phyloP scores from a whole-genome alignment of 208 protist species.

The Wallacemonas sp. region DNA sequence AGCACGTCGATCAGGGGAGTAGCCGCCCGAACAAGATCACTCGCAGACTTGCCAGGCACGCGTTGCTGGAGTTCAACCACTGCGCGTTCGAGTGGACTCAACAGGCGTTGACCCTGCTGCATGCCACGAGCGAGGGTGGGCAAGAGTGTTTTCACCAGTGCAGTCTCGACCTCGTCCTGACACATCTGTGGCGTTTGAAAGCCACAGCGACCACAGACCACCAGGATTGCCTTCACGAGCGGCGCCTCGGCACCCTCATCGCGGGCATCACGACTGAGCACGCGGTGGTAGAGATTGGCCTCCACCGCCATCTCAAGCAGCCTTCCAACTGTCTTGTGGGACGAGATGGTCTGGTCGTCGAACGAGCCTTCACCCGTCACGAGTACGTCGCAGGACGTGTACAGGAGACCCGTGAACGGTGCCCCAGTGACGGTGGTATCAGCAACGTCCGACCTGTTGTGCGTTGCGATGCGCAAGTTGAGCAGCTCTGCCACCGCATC shows the following conservation, averaged over 20 bases:
- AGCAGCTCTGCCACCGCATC: constrained; percentile 59
- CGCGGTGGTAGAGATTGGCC: constrained; percentile 42
- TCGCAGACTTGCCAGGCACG: not conserved
- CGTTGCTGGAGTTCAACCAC: not conserved
- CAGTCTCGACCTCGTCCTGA: constrained; percentile 9
- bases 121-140: not conserved
- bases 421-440: not conserved
- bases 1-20: constrained; percentile 31
- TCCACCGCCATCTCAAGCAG: constrained; percentile 70
- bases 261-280: not conserved
- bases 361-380: constrained; percentile 81
- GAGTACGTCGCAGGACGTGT: constrained; percentile 30
- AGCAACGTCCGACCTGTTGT: not conserved
- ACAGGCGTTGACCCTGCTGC: not conserved
- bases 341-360: constrained; percentile 61
- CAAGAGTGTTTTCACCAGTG: constrained; percentile 17
- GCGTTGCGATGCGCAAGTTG: constrained; percentile 17
- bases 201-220: constrained; percentile 38
- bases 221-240: constrained; percentile 17
- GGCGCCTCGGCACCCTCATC: not conserved
- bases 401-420: constrained; percentile 16
- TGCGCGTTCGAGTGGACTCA: not conserved
- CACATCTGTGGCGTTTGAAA: constrained; percentile 16
- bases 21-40: constrained; percentile 3
- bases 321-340: constrained; percentile 66